Percentiles rank a stretch among this genome's conserved stretches.
These are phyloP conservation scores for Sclerotinia borealis DNA, from an alignment of 2,329 filamentous ascomycete genomes.

Conservation along the genomic window DNA sequence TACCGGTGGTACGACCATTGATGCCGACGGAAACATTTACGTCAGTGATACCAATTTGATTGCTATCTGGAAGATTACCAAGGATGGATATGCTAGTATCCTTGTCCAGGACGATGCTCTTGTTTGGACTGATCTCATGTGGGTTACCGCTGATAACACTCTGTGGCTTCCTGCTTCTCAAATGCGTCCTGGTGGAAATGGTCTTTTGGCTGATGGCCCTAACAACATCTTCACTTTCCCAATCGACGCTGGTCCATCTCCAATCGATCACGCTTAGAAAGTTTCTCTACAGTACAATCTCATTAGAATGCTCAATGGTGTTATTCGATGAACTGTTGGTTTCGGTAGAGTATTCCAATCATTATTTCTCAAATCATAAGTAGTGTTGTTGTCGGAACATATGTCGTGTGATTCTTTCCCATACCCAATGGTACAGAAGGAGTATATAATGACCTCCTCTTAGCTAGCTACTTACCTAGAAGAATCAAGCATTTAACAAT, in stretches of 20 bases:
- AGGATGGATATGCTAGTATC: conserved; percentile 14
- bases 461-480: too few relatives aligned
- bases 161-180: conserved; percentile 18
- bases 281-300: too few relatives aligned
- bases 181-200: conserved; percentile 15
- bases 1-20: conserved; percentile 16
- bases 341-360: too few relatives aligned
- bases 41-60: conserved; percentile 31
- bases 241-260: conserved; percentile 16
- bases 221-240: conserved; percentile 19
- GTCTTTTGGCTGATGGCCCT: conserved; percentile 14
- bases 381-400: too few relatives aligned
- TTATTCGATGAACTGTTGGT: too few relatives aligned
- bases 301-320: too few relatives aligned
- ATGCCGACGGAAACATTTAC: conserved; percentile 36
- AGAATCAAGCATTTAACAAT: too few relatives aligned
- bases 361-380: too few relatives aligned
- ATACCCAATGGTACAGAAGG: too few relatives aligned
- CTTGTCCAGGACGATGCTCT: conserved; percentile 17
- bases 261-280: conserved; percentile 15
- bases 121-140: conserved; percentile 20
- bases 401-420: too few relatives aligned
- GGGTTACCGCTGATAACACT: conserved; percentile 16
- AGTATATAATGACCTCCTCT: too few relatives aligned
- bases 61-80: conserved; percentile 17